Conservation (phyloP, 257 asterid species). For the Salvia miltiorrhiza region DNA sequence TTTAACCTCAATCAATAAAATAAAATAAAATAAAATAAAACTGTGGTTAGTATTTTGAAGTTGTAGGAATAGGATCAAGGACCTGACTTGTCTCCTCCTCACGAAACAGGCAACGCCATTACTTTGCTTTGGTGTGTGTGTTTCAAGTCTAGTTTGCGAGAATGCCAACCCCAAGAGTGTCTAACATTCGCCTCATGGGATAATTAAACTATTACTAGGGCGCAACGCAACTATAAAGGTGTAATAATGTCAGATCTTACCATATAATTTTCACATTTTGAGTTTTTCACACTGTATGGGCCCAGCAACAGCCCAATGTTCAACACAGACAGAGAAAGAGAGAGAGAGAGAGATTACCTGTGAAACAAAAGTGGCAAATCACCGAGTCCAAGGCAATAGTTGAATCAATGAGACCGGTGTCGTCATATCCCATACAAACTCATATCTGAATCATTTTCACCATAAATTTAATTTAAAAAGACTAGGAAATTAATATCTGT, state of each 20-base stretch:
- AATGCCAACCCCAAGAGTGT: slow-evolving; percentile 21
- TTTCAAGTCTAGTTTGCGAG: slow-evolving; percentile 31
- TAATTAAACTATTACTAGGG: slow-evolving; percentile 8
- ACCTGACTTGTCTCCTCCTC: slow-evolving; percentile 32
- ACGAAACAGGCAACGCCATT: slow-evolving; percentile 45
- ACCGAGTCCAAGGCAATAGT: slow-evolving; percentile 25
- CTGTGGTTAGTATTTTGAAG: no score
- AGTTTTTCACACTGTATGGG: background rate
- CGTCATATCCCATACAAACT: slow-evolving; percentile 6
- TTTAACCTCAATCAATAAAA: no score
- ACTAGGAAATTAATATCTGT: no score
- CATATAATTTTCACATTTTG: background rate
- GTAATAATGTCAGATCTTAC: background rate
- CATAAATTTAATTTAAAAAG: background rate
- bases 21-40: no score
- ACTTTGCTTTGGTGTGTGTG: slow-evolving; percentile 15
- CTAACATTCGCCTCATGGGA: slow-evolving; percentile 34
- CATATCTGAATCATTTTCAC: background rate
- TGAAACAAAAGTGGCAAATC: slow-evolving; percentile 31
- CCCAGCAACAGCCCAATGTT: background rate
- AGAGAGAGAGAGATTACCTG: slow-evolving; percentile 30
- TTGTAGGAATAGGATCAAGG: background rate
- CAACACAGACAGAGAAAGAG: no score
- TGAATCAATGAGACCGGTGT: slow-evolving; percentile 14
- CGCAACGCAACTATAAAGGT: no score